These are phyloP conservation scores for Penicillium waksmanii DNA, from an alignment of 495 filamentous ascomycete species.

Conservation along the genomic window DNA sequence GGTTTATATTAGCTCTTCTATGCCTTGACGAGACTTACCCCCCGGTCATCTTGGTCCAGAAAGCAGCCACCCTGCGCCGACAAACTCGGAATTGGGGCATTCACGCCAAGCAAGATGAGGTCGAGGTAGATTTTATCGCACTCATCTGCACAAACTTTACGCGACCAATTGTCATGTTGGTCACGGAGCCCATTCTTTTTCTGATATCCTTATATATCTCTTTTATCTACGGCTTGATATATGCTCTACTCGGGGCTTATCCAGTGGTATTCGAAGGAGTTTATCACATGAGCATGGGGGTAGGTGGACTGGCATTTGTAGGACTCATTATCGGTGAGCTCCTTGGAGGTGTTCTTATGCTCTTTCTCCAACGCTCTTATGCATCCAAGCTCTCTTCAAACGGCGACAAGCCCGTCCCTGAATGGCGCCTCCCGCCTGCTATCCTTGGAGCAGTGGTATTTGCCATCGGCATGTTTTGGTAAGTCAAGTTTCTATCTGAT, in stretches of 20 bases:
- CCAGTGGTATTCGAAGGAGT: conserved; percentile 43
- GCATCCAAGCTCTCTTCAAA: conserved; percentile 31
- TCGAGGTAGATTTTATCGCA: conserved; percentile 41
- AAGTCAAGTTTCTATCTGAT: neutral
- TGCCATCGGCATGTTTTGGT: conserved; percentile 58
- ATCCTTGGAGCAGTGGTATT: conserved; percentile 53
- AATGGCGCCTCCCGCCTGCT: conserved; percentile 44
- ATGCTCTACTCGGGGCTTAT: conserved; percentile 48
- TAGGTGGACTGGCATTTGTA: conserved; percentile 43
- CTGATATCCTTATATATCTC: conserved; percentile 45
- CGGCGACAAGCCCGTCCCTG: conserved; percentile 30
- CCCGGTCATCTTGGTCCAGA: conserved; percentile 38
- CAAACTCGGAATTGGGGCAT: conserved; percentile 50
- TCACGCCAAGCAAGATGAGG: conserved; percentile 51
- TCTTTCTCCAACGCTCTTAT: conserved; percentile 31
- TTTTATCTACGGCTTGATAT: conserved; percentile 49
- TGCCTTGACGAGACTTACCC: conserved; percentile 44
- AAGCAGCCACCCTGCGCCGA: conserved; percentile 43
- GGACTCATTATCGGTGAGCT: conserved; percentile 42
- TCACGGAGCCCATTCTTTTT: conserved; percentile 46
- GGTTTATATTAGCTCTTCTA: conserved; percentile 26
- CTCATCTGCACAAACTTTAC: conserved; percentile 44
- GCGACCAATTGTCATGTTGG: conserved; percentile 45
- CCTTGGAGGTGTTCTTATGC: conserved; percentile 24
- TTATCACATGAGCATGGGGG: conserved; percentile 41